phyloP scores from a whole-genome alignment of 768 basidiomycete genomes.

The Cyclocybe aegerita region DNA sequence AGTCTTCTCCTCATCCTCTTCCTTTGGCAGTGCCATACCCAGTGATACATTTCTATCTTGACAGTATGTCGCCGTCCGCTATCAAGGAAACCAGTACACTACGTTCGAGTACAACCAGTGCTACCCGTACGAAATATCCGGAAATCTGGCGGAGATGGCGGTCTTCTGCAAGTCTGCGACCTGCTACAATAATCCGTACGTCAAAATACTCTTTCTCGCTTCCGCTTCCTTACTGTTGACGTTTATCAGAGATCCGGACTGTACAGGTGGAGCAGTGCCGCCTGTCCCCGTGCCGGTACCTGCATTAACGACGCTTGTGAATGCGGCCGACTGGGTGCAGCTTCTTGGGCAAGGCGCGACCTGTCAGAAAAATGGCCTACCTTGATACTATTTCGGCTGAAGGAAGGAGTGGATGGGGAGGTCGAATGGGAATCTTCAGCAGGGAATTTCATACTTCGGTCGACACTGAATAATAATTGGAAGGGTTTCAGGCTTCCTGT shows the following conservation, averaged over 20 bases:
- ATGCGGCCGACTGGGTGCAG: conserved; percentile 20
- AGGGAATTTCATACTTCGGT: too few species aligned
- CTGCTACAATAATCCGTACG: conserved; percentile 22
- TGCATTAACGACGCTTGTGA: conserved; percentile 13
- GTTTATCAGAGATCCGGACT: conserved; percentile 22
- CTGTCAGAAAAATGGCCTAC: conserved; percentile 16
- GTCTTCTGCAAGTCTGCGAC: conserved; percentile 21
- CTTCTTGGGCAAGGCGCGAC: conserved; percentile 21
- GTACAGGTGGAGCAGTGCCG: conserved; percentile 24
- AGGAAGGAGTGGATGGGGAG: too few species aligned
- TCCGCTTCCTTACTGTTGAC: background rate
- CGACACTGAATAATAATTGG: too few species aligned
- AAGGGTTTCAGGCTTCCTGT: too few species aligned
- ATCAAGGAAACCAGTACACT: conserved; percentile 4
- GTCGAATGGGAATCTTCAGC: too few species aligned
- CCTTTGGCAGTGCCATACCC: too few species aligned
- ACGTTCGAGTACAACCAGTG: conserved; percentile 15
- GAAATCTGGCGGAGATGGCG: conserved; percentile 14
- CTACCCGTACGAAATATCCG: conserved; percentile 15
- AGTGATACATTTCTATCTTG: background rate
- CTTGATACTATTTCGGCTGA: background rate
- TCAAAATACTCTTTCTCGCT: background rate
- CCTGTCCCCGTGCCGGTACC: conserved; percentile 19
- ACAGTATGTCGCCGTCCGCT: conserved; percentile 20
- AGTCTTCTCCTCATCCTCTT: too few species aligned